phyloP scores from a whole-genome alignment of 2,329 filamentous ascomycete genomes.

The Trichoderma endophyticum region DNA sequence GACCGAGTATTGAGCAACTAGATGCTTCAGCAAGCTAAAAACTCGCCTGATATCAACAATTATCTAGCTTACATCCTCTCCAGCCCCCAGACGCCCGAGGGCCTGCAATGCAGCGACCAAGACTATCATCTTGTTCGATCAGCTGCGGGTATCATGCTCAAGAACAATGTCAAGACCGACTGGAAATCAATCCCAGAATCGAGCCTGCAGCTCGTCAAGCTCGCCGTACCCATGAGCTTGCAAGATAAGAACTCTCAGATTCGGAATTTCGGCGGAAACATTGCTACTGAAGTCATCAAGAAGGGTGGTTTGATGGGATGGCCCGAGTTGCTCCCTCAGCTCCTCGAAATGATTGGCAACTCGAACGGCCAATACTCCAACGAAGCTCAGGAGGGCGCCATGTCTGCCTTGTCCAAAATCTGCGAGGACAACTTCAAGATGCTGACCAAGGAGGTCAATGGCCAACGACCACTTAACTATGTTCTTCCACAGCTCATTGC shows the following conservation, averaged over 20 bases:
- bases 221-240: constrained; percentile 72
- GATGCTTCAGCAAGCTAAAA: constrained; percentile 91
- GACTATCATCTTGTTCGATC: constrained; percentile 76
- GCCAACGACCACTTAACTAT: constrained; percentile 81
- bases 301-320: constrained; percentile 83
- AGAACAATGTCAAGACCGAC: constrained; percentile 79
- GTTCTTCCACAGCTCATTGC: constrained; percentile 88
- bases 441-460: constrained; percentile 82
- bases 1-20: constrained; percentile 37
- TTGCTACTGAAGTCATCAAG: constrained; percentile 87
- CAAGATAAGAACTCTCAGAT: constrained; percentile 81
- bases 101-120: constrained; percentile 54
- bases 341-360: constrained; percentile 76
- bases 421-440: constrained; percentile 93
- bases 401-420: constrained; percentile 89
- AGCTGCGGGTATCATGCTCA: constrained; percentile 89
- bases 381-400: constrained; percentile 84
- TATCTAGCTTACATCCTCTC: constrained; percentile 92
- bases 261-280: constrained; percentile 83
- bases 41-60: constrained; percentile 91
- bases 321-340: constrained; percentile 83
- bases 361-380: constrained; percentile 62
- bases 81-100: constrained; percentile 59
- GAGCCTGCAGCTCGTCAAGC: constrained; percentile 74
- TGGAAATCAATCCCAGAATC: constrained; percentile 73